Conservation (phyloP, 371 early-diverging fungal species). For the Mucor lusitanicus region DNA sequence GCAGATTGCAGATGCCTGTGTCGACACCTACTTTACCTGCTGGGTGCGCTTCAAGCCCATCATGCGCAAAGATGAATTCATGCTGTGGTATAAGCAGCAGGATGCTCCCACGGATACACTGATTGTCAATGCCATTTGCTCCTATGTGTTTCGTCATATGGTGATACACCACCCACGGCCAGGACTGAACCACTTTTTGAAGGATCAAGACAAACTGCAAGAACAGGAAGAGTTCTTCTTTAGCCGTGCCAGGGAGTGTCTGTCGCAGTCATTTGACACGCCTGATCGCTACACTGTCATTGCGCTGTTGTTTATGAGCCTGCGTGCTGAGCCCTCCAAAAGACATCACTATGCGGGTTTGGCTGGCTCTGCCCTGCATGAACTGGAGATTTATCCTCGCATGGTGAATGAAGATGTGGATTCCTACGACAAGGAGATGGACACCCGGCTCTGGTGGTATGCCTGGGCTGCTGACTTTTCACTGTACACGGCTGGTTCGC, state of each 20-base stretch:
- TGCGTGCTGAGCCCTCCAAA: constrained; percentile 25
- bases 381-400: constrained; percentile 29
- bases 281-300: constrained; percentile 35
- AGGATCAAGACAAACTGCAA: constrained; percentile 28
- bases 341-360: constrained; percentile 37
- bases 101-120: constrained; percentile 27
- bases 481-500: constrained; percentile 30
- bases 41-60: constrained; percentile 39
- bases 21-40: constrained; percentile 36
- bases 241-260: constrained; percentile 32
- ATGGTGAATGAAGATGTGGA: constrained; percentile 27
- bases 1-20: constrained; percentile 33
- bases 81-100: constrained; percentile 30
- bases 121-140: constrained; percentile 42
- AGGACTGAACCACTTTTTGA: constrained; percentile 20
- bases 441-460: constrained; percentile 46
- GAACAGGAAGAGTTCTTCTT: constrained; percentile 42
- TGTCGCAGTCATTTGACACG: constrained; percentile 35
- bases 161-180: constrained; percentile 32
- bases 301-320: constrained; percentile 29
- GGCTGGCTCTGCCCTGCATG: constrained; percentile 32
- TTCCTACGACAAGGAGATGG: constrained; percentile 35
- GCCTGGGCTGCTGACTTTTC: constrained; percentile 39
- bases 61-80: constrained; percentile 32
- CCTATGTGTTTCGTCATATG: constrained; percentile 35